Evolutionary conservation across 2,329 filamentous ascomycete species (phyloP).

Genomic region (Cladosporium velox): DNA sequence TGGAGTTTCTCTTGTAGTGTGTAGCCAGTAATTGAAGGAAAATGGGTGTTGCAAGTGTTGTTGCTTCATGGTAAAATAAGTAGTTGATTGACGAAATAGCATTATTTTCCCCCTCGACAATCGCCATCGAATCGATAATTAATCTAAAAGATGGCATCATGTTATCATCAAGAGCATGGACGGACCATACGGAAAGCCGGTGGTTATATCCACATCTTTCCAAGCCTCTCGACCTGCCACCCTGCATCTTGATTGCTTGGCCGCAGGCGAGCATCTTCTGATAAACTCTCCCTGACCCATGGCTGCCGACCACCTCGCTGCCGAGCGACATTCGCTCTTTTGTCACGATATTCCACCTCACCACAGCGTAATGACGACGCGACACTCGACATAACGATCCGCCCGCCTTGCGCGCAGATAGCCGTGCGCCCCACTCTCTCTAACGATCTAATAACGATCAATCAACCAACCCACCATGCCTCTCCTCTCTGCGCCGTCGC

Average conservation of each 20-base stretch:
- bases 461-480: slow-evolving; percentile 7
- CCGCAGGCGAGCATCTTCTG: not conserved
- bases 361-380: not conserved
- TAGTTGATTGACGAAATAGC: too few relatives aligned
- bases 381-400: not conserved
- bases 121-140: not conserved
- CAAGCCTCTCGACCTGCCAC: slow-evolving; percentile 5
- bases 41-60: too few relatives aligned
- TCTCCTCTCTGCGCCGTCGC: slow-evolving; percentile 31
- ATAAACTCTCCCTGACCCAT: slow-evolving; percentile 3
- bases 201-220: not conserved
- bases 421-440: not conserved
- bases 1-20: too few relatives aligned
- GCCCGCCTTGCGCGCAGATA: not conserved
- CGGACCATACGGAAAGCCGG: not conserved
- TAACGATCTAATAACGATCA: not conserved
- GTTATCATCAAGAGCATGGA: not conserved
- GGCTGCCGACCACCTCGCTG: not conserved
- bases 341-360: not conserved
- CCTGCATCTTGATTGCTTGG: slow-evolving; percentile 8
- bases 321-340: not conserved
- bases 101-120: not conserved
- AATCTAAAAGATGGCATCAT: not conserved
- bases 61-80: not conserved
- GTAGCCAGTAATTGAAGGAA: not conserved